phyloP scores from a whole-genome alignment of 2,329 filamentous ascomycete genomes.

The Coleophoma eucalyptorum region DNA sequence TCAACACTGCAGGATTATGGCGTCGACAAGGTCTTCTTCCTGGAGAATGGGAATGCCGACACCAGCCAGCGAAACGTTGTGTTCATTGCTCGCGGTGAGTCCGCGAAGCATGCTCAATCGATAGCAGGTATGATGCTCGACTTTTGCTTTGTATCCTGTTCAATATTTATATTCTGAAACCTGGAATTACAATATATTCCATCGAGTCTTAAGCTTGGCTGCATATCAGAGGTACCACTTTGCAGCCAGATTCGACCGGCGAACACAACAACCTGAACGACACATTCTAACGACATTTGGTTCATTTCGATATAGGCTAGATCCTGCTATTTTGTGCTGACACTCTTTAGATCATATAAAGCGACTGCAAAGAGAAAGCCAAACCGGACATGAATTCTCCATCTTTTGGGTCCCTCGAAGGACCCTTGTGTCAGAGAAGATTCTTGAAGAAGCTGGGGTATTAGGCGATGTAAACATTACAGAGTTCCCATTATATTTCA shows the following conservation, averaged over 20 bases:
- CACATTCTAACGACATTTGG: slow-evolving; percentile 39
- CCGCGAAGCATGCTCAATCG: slow-evolving; percentile 73
- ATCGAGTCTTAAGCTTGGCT: slow-evolving; percentile 16
- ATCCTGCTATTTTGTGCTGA: slow-evolving; percentile 58
- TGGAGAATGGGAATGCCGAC: slow-evolving; percentile 94
- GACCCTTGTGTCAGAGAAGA: slow-evolving; percentile 84
- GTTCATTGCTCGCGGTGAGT: slow-evolving; percentile 89
- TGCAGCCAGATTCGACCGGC: slow-evolving; percentile 54
- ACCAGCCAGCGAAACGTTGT: slow-evolving; percentile 92
- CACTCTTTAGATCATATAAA: slow-evolving; percentile 78
- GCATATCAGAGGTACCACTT: too few species aligned
- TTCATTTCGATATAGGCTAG: slow-evolving; percentile 27
- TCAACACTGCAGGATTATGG: slow-evolving; percentile 95
- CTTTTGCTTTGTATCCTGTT: neutral
- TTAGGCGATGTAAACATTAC: slow-evolving; percentile 87
- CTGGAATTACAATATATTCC: slow-evolving; percentile 59
- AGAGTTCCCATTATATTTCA: slow-evolving; percentile 85
- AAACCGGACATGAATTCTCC: slow-evolving; percentile 91
- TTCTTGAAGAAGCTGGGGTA: slow-evolving; percentile 89
- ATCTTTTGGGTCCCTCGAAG: slow-evolving; percentile 95
- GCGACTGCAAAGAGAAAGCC: slow-evolving; percentile 80
- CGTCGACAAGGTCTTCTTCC: slow-evolving; percentile 93
- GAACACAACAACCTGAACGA: slow-evolving; percentile 33
- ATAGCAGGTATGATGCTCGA: slow-evolving; percentile 69
- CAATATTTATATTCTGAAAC: slow-evolving; percentile 7